These are phyloP conservation scores for Cucumis melo DNA, from an alignment of 306 rosid genomes.

Conservation along the genomic window DNA sequence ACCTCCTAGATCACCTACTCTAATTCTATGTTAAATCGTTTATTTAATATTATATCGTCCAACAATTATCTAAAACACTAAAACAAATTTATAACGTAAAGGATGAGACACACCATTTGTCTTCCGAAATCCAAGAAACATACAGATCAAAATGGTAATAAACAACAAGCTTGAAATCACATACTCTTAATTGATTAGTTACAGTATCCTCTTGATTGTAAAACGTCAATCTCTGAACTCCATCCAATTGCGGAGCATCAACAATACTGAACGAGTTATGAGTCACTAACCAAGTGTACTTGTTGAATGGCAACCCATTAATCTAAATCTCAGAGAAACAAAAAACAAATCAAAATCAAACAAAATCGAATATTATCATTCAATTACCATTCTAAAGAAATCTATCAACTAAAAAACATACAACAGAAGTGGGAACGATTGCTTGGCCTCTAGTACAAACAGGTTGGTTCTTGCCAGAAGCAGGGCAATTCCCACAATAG, in stretches of 20 bases:
- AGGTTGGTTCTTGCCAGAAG: conserved; percentile 45
- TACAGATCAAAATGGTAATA: not conserved
- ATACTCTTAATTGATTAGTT: conserved; percentile 73
- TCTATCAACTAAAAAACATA: conserved; percentile 12
- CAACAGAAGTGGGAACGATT: conserved; percentile 46
- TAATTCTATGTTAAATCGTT: too few species aligned
- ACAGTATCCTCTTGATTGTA: conserved; percentile 87
- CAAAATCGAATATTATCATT: not conserved
- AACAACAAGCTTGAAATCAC: conserved; percentile 8
- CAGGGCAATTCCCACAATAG: conserved; percentile 87
- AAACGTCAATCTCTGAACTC: conserved; percentile 72
- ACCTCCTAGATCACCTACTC: too few species aligned
- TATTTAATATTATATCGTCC: too few species aligned
- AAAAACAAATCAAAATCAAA: not conserved
- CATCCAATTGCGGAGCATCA: conserved; percentile 58
- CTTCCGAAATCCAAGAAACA: not conserved
- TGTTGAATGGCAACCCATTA: conserved; percentile 70
- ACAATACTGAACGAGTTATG: conserved; percentile 89
- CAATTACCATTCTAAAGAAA: not conserved
- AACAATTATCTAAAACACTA: not conserved
- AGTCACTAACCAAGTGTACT: conserved; percentile 85
- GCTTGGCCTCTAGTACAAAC: conserved; percentile 76
- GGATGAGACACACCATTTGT: not conserved
- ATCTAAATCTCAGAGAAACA: conserved; percentile 30
- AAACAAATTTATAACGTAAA: not conserved